These are phyloP conservation scores for Achlya hypogyna DNA, from an alignment of 352 stramenopile species.

Conservation along the genomic window DNA sequence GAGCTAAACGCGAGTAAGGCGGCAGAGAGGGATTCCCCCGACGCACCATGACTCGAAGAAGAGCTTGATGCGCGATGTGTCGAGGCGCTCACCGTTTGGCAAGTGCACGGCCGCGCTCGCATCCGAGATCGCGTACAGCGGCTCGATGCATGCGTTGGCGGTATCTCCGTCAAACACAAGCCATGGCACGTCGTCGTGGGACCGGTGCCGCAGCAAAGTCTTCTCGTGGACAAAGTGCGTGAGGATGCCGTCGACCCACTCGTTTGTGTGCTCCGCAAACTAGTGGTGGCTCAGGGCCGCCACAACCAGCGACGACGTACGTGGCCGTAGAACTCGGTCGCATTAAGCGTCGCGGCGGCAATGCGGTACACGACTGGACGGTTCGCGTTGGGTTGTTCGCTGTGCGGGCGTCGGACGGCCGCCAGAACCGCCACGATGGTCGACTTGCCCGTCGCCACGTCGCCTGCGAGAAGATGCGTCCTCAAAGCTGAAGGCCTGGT, in stretches of 20 bases:
- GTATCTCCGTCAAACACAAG: conserved; percentile 50
- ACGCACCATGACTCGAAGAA: conserved; percentile 16
- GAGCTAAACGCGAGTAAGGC: conserved; percentile 22
- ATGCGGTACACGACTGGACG: conserved; percentile 19
- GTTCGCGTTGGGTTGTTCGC: background rate
- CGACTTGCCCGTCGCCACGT: conserved; percentile 47
- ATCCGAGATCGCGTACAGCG: conserved; percentile 9
- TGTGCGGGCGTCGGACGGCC: conserved; percentile 23
- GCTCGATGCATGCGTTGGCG: conserved; percentile 9
- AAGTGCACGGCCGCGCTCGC: conserved; percentile 19
- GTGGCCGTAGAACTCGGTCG: conserved; percentile 46
- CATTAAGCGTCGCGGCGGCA: conserved; percentile 32
- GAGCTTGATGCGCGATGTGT: conserved; percentile 7
- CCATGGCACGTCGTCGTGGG: conserved; percentile 26
- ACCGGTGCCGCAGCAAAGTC: conserved; percentile 19
- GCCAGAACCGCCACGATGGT: conserved; percentile 38
- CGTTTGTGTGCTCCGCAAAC: conserved; percentile 31
- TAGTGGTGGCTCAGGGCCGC: conserved; percentile 10
- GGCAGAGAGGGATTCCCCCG: background rate
- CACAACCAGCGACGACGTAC: conserved; percentile 20
- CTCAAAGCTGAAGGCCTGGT: background rate
- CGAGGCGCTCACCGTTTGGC: conserved; percentile 52
- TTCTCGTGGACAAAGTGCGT: conserved; percentile 49
- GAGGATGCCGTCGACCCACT: conserved; percentile 54
- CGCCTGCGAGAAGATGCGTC: conserved; percentile 28